Evolutionary conservation across 2,329 filamentous ascomycete genomes (phyloP).

Genomic region (Eurotiales sp.): DNA sequence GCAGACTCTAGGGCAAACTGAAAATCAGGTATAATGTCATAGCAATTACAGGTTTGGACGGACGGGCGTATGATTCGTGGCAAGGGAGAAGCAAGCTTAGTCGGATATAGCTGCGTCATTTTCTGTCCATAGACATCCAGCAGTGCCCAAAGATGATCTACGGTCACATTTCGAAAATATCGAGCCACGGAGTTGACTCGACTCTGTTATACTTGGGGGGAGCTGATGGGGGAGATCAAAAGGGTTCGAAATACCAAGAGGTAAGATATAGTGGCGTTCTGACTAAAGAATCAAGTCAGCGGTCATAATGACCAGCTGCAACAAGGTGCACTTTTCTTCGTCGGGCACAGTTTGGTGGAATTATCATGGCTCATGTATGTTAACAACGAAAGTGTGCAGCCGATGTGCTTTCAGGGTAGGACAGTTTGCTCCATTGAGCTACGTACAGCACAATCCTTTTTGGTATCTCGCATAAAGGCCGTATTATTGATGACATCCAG

Average conservation of each 20-base stretch:
- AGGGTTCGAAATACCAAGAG: constrained; percentile 21
- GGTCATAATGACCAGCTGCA: constrained; percentile 18
- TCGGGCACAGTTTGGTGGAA: constrained; percentile 23
- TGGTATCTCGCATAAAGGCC: constrained; percentile 21
- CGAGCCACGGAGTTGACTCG: constrained; percentile 21
- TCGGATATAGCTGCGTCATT: constrained; percentile 30
- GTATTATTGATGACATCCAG: constrained; percentile 23
- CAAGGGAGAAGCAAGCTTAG: constrained; percentile 20
- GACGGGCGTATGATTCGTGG: constrained; percentile 32
- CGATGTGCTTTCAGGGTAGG: constrained; percentile 3
- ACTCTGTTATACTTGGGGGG: constrained; percentile 15
- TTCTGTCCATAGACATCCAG: constrained; percentile 26
- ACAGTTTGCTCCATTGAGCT: constrained; percentile 17
- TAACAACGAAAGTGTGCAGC: background rate
- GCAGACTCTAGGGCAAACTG: too few relatives aligned
- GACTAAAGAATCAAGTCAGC: background rate
- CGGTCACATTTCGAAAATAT: constrained; percentile 34
- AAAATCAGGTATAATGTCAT: background rate
- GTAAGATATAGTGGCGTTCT: constrained; percentile 7
- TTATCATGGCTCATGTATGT: constrained; percentile 26
- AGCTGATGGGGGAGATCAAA: constrained; percentile 18
- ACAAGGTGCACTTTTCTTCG: constrained; percentile 22
- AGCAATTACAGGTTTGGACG: constrained; percentile 16
- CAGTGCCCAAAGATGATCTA: constrained; percentile 31
- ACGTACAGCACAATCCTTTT: constrained; percentile 21